phyloP scores from a whole-genome alignment of 2,329 filamentous ascomycete genomes.

The Trichoderma oligosporum region DNA sequence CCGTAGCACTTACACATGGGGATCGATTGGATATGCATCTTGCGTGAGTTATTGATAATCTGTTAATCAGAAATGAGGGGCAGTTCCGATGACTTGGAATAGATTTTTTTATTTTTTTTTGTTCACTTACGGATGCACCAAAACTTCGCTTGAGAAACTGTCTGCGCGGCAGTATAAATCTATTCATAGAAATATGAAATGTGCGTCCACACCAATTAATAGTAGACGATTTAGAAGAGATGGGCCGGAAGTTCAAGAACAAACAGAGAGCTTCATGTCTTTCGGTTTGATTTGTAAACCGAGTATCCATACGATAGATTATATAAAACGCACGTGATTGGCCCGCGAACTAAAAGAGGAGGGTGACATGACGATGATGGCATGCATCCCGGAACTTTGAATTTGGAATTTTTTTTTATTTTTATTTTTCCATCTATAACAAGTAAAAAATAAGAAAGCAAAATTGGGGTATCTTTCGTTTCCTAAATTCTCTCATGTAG shows the following conservation, averaged over 20 bases:
- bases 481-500: not conserved
- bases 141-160: slow-evolving; percentile 12
- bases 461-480: slow-evolving; percentile 7
- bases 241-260: not conserved
- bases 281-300: not conserved
- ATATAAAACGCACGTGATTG: slow-evolving; percentile 18
- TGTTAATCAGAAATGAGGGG: slow-evolving; percentile 17
- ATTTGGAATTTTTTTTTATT: not conserved
- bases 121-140: slow-evolving; percentile 14
- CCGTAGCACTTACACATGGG: slow-evolving; percentile 68
- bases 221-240: not conserved
- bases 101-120: too few species aligned
- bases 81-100: too few species aligned
- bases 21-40: slow-evolving; percentile 83
- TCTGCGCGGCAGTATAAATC: not conserved
- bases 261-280: not conserved
- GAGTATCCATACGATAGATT: not conserved
- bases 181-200: slow-evolving; percentile 14
- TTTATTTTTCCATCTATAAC: not conserved
- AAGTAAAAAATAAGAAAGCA: not conserved
- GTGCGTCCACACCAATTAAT: not conserved
- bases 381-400: not conserved
- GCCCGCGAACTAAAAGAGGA: slow-evolving; percentile 4
- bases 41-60: slow-evolving; percentile 23
- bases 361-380: slow-evolving; percentile 18